Evolutionary conservation across 352 stramenopile species (phyloP).

Genomic region (Pythium vanterpoolii): DNA sequence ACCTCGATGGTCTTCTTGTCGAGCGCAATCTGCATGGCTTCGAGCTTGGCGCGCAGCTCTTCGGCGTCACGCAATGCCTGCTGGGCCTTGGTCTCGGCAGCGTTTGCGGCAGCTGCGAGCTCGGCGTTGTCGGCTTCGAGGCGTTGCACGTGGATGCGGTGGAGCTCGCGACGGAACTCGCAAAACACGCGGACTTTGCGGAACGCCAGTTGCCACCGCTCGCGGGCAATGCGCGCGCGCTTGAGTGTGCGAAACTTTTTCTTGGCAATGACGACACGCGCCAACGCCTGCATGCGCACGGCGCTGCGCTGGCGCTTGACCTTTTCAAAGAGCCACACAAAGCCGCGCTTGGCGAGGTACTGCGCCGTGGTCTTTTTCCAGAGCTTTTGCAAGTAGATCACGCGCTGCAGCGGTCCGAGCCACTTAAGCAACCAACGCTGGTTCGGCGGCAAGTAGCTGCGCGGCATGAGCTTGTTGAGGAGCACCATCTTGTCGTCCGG

Average conservation of each 20-base stretch:
- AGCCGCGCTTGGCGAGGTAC: conserved; percentile 71
- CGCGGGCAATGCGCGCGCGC: conserved; percentile 57
- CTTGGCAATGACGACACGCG: conserved; percentile 62
- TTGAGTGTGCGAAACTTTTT: conserved; percentile 61
- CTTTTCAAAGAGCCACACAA: conserved; percentile 73
- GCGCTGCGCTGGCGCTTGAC: conserved; percentile 63
- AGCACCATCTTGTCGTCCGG: conserved; percentile 86
- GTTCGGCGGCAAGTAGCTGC: conserved; percentile 51
- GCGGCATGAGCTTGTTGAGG: conserved; percentile 68
- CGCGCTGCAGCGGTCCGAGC: conserved; percentile 71
- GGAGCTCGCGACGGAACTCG: conserved; percentile 57
- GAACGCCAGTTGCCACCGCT: conserved; percentile 61
- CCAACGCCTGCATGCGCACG: conserved; percentile 62
- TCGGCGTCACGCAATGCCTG: conserved; percentile 44
- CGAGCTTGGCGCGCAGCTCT: conserved; percentile 42
- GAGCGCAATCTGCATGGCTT: conserved; percentile 51
- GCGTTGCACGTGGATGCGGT: conserved; percentile 64
- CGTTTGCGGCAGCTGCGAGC: conserved; percentile 37
- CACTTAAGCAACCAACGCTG: conserved; percentile 86
- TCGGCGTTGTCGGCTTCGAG: conserved; percentile 66
- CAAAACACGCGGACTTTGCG: conserved; percentile 52
- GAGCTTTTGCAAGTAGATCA: conserved; percentile 84
- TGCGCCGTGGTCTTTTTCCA: conserved; percentile 80
- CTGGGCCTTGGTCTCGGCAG: conserved; percentile 38
- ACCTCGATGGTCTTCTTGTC: conserved; percentile 49